A percentile compares a stretch with the other conserved stretches of the same genome.
These are phyloP conservation scores for Bidens hawaiensis DNA, from an alignment of 140 eudicot genomes.

Conservation along the genomic window DNA sequence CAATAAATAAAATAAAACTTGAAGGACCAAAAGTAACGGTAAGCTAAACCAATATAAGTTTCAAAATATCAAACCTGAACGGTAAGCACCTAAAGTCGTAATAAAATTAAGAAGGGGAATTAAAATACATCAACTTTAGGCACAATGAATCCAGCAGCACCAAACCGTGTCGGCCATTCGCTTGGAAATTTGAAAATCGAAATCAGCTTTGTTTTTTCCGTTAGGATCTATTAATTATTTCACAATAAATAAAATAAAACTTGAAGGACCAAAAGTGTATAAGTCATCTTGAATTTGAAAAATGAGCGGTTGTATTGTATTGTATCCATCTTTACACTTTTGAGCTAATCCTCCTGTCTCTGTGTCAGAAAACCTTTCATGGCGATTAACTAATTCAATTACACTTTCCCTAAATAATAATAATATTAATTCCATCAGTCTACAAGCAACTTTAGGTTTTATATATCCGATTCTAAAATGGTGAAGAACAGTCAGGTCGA, in stretches of 20 bases:
- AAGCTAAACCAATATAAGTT: too few relatives aligned
- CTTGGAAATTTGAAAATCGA: not conserved
- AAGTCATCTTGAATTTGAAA: slow-evolving; percentile 40
- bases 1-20: too few relatives aligned
- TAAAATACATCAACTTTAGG: not conserved
- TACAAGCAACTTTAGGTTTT: slow-evolving; percentile 1
- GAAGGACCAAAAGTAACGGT: too few relatives aligned
- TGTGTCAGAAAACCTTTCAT: slow-evolving; percentile 24
- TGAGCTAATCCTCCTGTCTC: not conserved
- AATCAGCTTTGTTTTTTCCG: not conserved
- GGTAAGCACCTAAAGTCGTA: too few relatives aligned
- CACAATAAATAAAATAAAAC: too few relatives aligned
- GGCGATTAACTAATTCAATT: slow-evolving; percentile 1
- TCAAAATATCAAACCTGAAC: too few relatives aligned
- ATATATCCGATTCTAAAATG: slow-evolving; percentile 14
- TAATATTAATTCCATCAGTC: not conserved
- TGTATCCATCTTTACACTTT: too few relatives aligned
- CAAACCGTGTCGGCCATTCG: not conserved
- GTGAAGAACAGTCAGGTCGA: slow-evolving; percentile 15
- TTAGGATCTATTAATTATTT: not conserved
- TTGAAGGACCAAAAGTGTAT: not conserved
- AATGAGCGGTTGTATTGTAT: slow-evolving; percentile 55
- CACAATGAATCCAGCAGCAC: not conserved
- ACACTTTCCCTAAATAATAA: not conserved
- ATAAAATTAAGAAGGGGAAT: too few relatives aligned